Percentiles rank a stretch among this genome's conserved stretches.
phyloP scores from a whole-genome alignment of 169 alveolate species.

The Cryptosporidium tyzzeri region DNA sequence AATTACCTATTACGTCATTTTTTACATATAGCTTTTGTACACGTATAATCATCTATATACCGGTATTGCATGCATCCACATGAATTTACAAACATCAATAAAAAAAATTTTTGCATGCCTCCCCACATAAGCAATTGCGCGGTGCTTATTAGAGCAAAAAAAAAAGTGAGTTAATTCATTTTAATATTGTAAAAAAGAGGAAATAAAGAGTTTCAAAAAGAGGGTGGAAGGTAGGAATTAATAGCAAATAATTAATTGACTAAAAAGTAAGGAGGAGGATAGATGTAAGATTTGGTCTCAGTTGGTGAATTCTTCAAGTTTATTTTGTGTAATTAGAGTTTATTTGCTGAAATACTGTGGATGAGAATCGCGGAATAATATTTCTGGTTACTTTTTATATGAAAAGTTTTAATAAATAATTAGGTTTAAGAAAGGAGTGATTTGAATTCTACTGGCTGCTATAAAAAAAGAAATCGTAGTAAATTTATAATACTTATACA shows the following conservation, averaged over 20 bases:
- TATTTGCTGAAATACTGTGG: not conserved
- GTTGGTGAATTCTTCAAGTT: not conserved
- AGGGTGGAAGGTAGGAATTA: not conserved
- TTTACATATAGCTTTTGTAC: not conserved
- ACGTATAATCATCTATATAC: conserved; percentile 24
- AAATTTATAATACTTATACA: not conserved
- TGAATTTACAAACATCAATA: not conserved
- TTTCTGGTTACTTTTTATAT: not conserved
- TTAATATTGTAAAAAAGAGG: not conserved
- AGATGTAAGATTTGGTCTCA: not conserved
- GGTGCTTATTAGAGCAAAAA: conserved; percentile 29
- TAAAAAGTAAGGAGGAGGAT: not conserved
- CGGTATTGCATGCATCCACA: conserved; percentile 71
- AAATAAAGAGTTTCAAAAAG: not conserved
- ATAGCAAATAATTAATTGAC: not conserved
- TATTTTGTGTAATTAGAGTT: not conserved
- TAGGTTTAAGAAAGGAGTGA: not conserved
- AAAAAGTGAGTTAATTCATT: conserved; percentile 10
- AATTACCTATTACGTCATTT: not conserved
- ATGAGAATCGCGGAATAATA: not conserved
- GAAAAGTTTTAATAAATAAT: too few species aligned
- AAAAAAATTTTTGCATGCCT: conserved; percentile 42
- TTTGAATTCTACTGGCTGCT: not conserved
- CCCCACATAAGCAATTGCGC: conserved; percentile 53
- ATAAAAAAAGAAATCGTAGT: too few species aligned